Conservation (phyloP, 768 basidiomycete species). For the Russula sp. region DNA sequence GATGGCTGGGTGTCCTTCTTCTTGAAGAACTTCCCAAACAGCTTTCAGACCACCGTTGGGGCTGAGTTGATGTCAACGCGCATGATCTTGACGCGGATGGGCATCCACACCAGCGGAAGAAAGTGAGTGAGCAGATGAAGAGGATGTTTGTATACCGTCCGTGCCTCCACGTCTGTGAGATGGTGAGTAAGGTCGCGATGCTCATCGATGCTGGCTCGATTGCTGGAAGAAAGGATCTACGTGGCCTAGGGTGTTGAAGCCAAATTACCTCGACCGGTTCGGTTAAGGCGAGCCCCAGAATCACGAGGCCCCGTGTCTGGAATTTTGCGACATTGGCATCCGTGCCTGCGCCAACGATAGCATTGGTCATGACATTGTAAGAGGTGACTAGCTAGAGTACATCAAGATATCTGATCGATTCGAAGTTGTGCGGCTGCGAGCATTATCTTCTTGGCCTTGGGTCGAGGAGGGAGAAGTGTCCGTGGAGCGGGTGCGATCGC, state of each 20-base stretch:
- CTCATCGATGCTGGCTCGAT: constrained; percentile 29
- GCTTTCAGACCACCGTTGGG: constrained; percentile 39
- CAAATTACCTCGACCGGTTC: constrained; percentile 74
- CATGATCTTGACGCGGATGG: constrained; percentile 23
- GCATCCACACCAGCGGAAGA: constrained; percentile 12
- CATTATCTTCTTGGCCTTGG: constrained; percentile 22
- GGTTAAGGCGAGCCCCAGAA: constrained; percentile 68
- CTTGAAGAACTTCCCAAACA: constrained; percentile 70
- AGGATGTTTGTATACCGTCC: constrained; percentile 13
- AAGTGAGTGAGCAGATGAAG: constrained; percentile 20
- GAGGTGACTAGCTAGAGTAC: constrained; percentile 42
- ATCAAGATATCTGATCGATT: constrained; percentile 44
- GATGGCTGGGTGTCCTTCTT: constrained; percentile 34
- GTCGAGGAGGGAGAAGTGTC: constrained; percentile 33
- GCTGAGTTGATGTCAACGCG: constrained; percentile 23
- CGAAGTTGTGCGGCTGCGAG: constrained; percentile 38
- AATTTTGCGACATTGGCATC: constrained; percentile 70
- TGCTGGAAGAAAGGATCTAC: constrained; percentile 18
- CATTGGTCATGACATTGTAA: constrained; percentile 77
- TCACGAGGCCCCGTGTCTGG: constrained; percentile 60
- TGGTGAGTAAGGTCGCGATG: background rate
- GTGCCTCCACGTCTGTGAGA: background rate
- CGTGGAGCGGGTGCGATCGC: constrained; percentile 34
- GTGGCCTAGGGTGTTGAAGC: constrained; percentile 24
- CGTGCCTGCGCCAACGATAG: constrained; percentile 71